Percentiles rank a stretch among this genome's conserved stretches.
Evolutionary conservation across 257 asterid species (phyloP).

Genomic region (Cynanchum wilfordii): DNA sequence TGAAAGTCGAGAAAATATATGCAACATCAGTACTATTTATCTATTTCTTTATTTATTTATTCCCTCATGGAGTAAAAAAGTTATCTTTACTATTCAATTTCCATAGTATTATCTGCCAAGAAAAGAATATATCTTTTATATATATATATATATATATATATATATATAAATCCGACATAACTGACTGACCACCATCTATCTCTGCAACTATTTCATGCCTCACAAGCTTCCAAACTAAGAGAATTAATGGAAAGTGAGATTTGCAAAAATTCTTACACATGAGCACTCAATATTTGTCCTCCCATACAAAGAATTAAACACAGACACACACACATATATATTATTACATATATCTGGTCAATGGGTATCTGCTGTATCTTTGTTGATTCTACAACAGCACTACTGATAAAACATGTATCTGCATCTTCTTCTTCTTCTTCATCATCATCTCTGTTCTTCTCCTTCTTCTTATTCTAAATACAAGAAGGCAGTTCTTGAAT

Average conservation of each 20-base stretch:
- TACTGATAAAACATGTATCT: conserved; percentile 17
- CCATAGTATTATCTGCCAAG: neutral
- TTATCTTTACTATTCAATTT: conserved; percentile 5
- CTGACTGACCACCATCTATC: conserved; percentile 67
- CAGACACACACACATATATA: no score
- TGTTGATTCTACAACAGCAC: conserved; percentile 11
- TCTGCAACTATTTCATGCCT: conserved; percentile 35
- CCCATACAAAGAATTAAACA: neutral
- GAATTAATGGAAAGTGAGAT: conserved; percentile 76
- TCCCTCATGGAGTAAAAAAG: conserved; percentile 32
- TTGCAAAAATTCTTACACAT: conserved; percentile 39
- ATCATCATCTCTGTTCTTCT: no score
- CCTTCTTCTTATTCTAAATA: no score
- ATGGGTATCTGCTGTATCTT: conserved; percentile 42
- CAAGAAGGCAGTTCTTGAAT: neutral
- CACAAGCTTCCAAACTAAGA: conserved; percentile 78
- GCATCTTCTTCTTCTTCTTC: no score
- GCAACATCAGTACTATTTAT: neutral
- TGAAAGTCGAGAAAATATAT: neutral
- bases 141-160: neutral
- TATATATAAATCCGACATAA: conserved; percentile 16
- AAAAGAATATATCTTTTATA: neutral
- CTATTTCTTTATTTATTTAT: conserved; percentile 13
- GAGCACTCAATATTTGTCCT: neutral
- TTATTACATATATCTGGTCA: conserved; percentile 24